Conservation (phyloP, 441 rosid genomes). For the Jatropha multifida region DNA sequence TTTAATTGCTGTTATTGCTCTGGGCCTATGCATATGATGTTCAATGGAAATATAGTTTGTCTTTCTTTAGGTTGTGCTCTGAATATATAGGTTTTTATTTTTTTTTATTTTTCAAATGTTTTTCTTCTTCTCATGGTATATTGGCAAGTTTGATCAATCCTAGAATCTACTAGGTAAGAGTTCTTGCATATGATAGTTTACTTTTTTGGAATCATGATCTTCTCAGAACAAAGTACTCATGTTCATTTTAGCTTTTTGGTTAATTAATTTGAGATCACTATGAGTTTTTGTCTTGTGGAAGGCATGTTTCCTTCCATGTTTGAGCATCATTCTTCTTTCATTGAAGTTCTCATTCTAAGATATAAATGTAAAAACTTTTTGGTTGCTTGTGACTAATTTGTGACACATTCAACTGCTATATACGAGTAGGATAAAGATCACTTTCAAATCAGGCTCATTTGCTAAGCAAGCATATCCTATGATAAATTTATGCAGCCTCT, state of each 20-base stretch:
- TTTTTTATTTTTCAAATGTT: neutral
- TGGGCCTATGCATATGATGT: neutral
- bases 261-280: neutral
- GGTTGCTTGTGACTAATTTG: neutral
- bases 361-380: neutral
- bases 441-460: conserved; percentile 2
- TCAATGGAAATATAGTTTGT: neutral
- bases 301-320: neutral
- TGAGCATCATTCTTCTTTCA: neutral
- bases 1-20: neutral
- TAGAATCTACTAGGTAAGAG: neutral
- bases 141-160: neutral
- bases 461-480: neutral
- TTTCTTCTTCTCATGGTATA: neutral
- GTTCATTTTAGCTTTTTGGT: neutral
- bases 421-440: neutral
- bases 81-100: neutral
- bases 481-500: neutral
- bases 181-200: neutral
- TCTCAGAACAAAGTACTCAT: neutral
- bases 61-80: neutral
- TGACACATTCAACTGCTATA: neutral
- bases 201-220: neutral
- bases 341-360: neutral
- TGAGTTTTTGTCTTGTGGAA: neutral